Evolutionary conservation across 139 green algal species (phyloP).

Genomic region (Coelastrella sp.): DNA sequence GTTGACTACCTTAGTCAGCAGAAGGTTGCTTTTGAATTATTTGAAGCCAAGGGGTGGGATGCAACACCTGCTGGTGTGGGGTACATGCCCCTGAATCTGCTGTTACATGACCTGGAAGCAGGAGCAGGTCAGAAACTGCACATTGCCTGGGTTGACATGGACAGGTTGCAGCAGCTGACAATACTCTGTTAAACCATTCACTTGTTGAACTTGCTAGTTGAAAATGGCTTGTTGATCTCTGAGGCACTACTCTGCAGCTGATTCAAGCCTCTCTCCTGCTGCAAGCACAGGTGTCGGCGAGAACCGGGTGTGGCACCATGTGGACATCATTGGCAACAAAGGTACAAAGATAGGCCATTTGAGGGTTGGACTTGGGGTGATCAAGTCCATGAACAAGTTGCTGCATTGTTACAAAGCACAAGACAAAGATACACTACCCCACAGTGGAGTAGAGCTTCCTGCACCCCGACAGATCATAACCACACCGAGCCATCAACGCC

Average conservation of each 20-base stretch:
- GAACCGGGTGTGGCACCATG: slow-evolving; percentile 63
- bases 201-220: no score
- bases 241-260: no score
- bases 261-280: not conserved
- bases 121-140: slow-evolving; percentile 47
- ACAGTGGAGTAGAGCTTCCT: not conserved
- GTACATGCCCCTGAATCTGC: slow-evolving; percentile 54
- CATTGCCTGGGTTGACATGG: no score
- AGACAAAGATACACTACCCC: not conserved
- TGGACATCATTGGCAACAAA: slow-evolving; percentile 55
- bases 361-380: slow-evolving; percentile 63
- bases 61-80: slow-evolving; percentile 56
- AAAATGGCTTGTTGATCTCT: no score
- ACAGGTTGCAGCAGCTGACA: no score
- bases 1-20: slow-evolving; percentile 71
- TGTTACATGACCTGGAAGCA: slow-evolving; percentile 65
- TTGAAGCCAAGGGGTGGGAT: slow-evolving; percentile 61
- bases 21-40: slow-evolving; percentile 63
- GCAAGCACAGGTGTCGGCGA: slow-evolving; percentile 54
- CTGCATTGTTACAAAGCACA: slow-evolving; percentile 51
- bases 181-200: no score
- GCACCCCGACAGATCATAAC: no score
- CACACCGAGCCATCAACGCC: no score
- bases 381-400: slow-evolving; percentile 55
- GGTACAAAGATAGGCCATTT: slow-evolving; percentile 60